Conservation (phyloP, 495 filamentous ascomycete species). For the Penicillium chermesinum region DNA sequence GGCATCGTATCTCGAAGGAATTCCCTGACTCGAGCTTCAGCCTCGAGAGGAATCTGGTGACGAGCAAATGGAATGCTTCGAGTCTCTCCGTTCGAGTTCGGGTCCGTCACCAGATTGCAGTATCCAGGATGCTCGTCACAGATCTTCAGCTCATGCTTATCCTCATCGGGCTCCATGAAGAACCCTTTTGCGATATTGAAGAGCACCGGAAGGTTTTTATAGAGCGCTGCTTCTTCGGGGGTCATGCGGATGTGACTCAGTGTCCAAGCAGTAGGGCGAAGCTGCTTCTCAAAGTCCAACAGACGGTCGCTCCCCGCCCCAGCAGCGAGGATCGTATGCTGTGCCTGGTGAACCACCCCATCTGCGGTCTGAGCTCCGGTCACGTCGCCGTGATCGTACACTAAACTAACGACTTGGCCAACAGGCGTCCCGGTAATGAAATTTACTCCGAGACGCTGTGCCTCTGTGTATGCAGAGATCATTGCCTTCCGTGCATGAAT, state of each 20-base stretch:
- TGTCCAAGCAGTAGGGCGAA: conserved; percentile 51
- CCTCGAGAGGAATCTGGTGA: conserved; percentile 43
- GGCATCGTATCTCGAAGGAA: conserved; percentile 49
- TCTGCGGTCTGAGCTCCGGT: conserved; percentile 34
- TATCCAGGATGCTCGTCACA: conserved; percentile 56
- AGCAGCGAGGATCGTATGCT: conserved; percentile 41
- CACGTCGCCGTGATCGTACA: conserved; percentile 30
- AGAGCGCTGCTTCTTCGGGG: conserved; percentile 34
- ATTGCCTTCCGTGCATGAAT: conserved; percentile 46
- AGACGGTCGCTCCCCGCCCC: conserved; percentile 44
- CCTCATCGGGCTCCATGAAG: conserved; percentile 52
- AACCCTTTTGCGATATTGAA: conserved; percentile 50
- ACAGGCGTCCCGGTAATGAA: conserved; percentile 36
- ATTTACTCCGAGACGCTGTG: conserved; percentile 37
- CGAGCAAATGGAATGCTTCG: conserved; percentile 42
- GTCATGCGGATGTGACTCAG: conserved; percentile 47
- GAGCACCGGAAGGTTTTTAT: conserved; percentile 44
- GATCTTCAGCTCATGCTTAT: conserved; percentile 49
- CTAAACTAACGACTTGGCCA: conserved; percentile 35
- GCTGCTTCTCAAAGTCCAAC: conserved; percentile 48
- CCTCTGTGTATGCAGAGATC: conserved; percentile 39
- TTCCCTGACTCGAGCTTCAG: conserved; percentile 35
- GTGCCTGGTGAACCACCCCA: conserved; percentile 28
- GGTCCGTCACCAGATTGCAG: conserved; percentile 36
- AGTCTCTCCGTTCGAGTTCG: conserved; percentile 14